Conservation (phyloP, 2,329 filamentous ascomycete species). For the Fusarium sp. region DNA sequence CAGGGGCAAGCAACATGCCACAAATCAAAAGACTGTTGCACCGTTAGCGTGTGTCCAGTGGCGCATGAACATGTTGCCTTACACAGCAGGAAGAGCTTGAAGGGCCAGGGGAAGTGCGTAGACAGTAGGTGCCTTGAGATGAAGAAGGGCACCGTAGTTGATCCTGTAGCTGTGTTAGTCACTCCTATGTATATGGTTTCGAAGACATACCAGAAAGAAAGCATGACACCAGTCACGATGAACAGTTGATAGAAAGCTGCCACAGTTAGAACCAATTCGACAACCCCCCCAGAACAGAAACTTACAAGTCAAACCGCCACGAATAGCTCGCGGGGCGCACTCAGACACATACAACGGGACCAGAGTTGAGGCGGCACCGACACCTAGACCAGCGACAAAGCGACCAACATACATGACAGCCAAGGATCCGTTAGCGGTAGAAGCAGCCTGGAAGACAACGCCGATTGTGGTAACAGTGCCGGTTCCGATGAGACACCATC, state of each 20-base stretch:
- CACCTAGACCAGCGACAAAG: constrained; percentile 62
- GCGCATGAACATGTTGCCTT: constrained; percentile 12
- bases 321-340: constrained; percentile 62
- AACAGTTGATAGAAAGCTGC: constrained; percentile 63
- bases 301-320: constrained; percentile 61
- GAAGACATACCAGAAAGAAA: constrained; percentile 55
- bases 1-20: constrained; percentile 71
- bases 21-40: constrained; percentile 60
- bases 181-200: neutral
- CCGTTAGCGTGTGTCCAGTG: neutral
- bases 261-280: neutral
- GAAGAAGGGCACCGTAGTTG: constrained; percentile 65
- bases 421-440: constrained; percentile 65
- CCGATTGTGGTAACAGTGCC: constrained; percentile 70
- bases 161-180: constrained; percentile 60
- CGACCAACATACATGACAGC: constrained; percentile 75
- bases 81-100: constrained; percentile 73
- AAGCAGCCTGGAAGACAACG: constrained; percentile 72
- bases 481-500: constrained; percentile 64
- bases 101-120: constrained; percentile 74
- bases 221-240: constrained; percentile 58
- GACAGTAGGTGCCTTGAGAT: constrained; percentile 59
- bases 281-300: neutral
- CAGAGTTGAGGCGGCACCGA: constrained; percentile 62
- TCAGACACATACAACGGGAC: constrained; percentile 61